These are phyloP conservation scores for Atkinsonella hypoxylon DNA, from an alignment of 2,329 filamentous ascomycete genomes.

Conservation along the genomic window DNA sequence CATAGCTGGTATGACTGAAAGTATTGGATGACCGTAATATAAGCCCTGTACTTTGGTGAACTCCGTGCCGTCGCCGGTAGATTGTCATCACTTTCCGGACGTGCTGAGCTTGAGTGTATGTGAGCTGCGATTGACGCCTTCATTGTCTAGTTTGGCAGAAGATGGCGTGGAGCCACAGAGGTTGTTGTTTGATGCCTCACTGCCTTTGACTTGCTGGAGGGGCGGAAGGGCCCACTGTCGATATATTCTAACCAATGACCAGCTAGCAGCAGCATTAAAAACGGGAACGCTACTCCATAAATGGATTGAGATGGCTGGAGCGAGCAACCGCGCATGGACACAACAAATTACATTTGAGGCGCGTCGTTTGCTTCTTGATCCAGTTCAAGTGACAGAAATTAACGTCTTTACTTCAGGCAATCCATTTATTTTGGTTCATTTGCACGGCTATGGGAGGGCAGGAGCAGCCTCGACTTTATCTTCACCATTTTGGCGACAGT, in stretches of 20 bases:
- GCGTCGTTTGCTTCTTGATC: background rate
- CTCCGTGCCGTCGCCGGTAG: too few species aligned
- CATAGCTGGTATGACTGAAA: too few species aligned
- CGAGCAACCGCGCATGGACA: slow-evolving; percentile 3
- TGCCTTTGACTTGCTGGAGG: background rate
- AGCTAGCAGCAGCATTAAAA: background rate
- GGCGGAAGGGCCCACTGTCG: background rate
- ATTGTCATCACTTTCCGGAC: too few species aligned
- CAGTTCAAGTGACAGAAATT: background rate
- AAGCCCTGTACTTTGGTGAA: too few species aligned
- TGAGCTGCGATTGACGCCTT: too few species aligned
- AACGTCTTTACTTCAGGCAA: background rate
- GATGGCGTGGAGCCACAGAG: background rate
- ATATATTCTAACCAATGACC: background rate
- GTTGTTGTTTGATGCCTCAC: background rate
- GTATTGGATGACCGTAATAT: too few species aligned
- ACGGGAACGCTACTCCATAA: background rate
- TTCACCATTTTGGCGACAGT: background rate
- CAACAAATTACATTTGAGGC: background rate
- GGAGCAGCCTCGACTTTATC: too few species aligned
- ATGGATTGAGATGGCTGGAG: background rate
- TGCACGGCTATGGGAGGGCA: background rate
- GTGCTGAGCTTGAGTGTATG: too few species aligned
- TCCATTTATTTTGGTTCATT: background rate
- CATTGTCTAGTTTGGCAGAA: too few species aligned